These are phyloP conservation scores for Emmonsiellopsis sp. DNA, from an alignment of 2,329 filamentous ascomycete species.

Conservation along the genomic window DNA sequence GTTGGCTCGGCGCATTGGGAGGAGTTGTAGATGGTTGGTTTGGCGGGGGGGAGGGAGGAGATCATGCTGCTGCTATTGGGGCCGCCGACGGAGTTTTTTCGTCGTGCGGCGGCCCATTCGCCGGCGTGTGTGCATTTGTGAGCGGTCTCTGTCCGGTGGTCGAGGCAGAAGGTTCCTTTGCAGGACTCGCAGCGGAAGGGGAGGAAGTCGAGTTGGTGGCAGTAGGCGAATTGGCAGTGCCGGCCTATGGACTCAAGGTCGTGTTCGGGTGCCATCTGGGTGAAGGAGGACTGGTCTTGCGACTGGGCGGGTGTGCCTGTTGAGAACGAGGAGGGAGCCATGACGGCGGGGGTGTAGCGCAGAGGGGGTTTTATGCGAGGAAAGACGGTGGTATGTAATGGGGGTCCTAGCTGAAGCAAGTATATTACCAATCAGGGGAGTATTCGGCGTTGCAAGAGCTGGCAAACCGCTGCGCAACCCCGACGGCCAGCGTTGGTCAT, in stretches of 20 bases:
- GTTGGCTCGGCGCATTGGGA: conserved; percentile 38
- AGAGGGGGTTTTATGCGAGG: background rate
- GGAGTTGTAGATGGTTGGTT: conserved; percentile 48
- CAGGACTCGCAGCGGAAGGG: conserved; percentile 92
- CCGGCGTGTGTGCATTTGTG: conserved; percentile 60
- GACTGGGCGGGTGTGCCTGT: background rate
- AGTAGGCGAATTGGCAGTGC: conserved; percentile 86
- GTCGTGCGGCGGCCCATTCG: conserved; percentile 47
- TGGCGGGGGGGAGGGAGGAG: conserved; percentile 26
- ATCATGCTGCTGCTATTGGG: conserved; percentile 19
- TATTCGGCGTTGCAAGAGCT: too few species aligned
- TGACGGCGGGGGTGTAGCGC: background rate
- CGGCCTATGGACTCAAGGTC: conserved; percentile 80
- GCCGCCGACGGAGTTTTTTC: conserved; percentile 24
- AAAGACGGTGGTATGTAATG: too few species aligned
- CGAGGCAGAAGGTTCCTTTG: conserved; percentile 73
- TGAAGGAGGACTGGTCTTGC: conserved; percentile 18
- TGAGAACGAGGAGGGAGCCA: conserved; percentile 1
- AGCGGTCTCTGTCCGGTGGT: conserved; percentile 77
- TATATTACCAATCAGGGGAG: too few species aligned
- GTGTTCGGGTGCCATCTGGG: conserved; percentile 42
- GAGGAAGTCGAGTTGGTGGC: conserved; percentile 89
- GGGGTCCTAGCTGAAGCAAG: too few species aligned
- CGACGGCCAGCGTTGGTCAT: too few species aligned
- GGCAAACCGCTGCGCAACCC: too few species aligned